Percentiles rank a stretch among this genome's conserved stretches.
These are phyloP conservation scores for Pichia sorboxylosa DNA, from an alignment of 1,139 yeast species.

Conservation along the genomic window DNA sequence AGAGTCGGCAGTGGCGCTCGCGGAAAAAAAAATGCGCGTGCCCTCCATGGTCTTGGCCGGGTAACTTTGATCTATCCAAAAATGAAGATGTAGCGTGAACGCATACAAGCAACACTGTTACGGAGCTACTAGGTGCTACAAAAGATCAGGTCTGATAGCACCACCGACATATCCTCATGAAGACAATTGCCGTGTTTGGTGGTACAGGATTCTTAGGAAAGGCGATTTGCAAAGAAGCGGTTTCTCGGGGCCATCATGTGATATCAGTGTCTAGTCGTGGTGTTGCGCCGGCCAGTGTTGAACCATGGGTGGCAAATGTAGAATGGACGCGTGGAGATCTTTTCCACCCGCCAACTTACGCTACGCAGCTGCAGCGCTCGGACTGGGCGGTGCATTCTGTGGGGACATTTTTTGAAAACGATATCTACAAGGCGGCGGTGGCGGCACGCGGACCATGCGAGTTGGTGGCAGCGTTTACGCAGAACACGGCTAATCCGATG, in stretches of 20 bases:
- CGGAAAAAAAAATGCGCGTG: too few species aligned
- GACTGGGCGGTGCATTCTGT: slow-evolving; percentile 74
- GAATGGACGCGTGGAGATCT: slow-evolving; percentile 60
- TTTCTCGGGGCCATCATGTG: slow-evolving; percentile 51
- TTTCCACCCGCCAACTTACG: slow-evolving; percentile 50
- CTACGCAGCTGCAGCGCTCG: slow-evolving; percentile 33
- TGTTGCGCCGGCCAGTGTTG: slow-evolving; percentile 32
- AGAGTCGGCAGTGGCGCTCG: too few species aligned
- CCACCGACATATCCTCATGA: too few species aligned
- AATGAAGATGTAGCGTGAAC: too few species aligned
- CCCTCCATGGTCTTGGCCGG: too few species aligned
- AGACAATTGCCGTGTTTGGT: slow-evolving; percentile 55
- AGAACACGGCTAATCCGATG: slow-evolving; percentile 36
- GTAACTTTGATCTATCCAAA: too few species aligned
- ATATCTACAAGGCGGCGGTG: background rate
- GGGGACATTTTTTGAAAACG: slow-evolving; percentile 56
- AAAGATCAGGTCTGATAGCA: too few species aligned
- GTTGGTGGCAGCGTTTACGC: slow-evolving; percentile 19
- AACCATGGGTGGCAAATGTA: slow-evolving; percentile 47
- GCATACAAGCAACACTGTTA: too few species aligned
- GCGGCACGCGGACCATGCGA: too few species aligned
- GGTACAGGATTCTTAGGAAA: slow-evolving; percentile 72
- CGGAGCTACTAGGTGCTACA: too few species aligned
- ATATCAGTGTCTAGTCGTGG: slow-evolving; percentile 50
- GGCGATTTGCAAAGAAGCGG: slow-evolving; percentile 61